A percentile compares a stretch with the other conserved stretches of the same genome.
phyloP scores from a whole-genome alignment of 2,329 filamentous ascomycete genomes.

The Apiospora marii region DNA sequence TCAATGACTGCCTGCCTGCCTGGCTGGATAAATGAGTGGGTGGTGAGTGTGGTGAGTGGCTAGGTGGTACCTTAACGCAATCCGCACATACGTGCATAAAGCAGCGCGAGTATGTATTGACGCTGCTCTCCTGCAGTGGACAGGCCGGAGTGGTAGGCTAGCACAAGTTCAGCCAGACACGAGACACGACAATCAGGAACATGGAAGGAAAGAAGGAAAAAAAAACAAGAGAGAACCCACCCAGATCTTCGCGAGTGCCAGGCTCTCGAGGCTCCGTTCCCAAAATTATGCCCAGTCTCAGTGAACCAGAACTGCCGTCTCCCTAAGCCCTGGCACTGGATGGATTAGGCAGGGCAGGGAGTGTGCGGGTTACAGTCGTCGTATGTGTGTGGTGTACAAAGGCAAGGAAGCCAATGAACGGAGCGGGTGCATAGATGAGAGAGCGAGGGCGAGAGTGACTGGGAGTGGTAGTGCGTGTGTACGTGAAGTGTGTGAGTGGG shows the following conservation, averaged over 20 bases:
- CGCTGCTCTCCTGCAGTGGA: slow-evolving; percentile 3
- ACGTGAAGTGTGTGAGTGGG: slow-evolving; percentile 1
- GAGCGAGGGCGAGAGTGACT: not conserved
- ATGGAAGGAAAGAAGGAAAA: slow-evolving; percentile 9
- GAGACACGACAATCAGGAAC: slow-evolving; percentile 13
- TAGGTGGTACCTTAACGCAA: slow-evolving; percentile 19
- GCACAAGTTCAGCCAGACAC: slow-evolving; percentile 20
- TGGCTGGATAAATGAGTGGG: not conserved
- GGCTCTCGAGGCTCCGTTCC: slow-evolving; percentile 5
- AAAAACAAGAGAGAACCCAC: slow-evolving; percentile 7
- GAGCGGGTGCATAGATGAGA: slow-evolving; percentile 1
- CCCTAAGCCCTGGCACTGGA: not conserved
- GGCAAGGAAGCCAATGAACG: slow-evolving; percentile 3
- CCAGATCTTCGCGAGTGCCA: slow-evolving; percentile 5
- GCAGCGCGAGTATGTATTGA: slow-evolving; percentile 10
- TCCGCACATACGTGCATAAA: slow-evolving; percentile 7
- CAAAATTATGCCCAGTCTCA: slow-evolving; percentile 19
- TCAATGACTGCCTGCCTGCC: not conserved
- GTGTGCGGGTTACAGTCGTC: slow-evolving; percentile 18
- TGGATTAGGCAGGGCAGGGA: not conserved
- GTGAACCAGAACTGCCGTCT: slow-evolving; percentile 7
- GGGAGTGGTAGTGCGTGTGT: slow-evolving; percentile 12
- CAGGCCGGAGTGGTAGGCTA: slow-evolving; percentile 9
- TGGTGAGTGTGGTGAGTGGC: not conserved
- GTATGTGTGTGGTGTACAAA: not conserved